These are phyloP conservation scores for Picocystis sp. DNA, from an alignment of 163 green algal genomes.

Conservation along the genomic window DNA sequence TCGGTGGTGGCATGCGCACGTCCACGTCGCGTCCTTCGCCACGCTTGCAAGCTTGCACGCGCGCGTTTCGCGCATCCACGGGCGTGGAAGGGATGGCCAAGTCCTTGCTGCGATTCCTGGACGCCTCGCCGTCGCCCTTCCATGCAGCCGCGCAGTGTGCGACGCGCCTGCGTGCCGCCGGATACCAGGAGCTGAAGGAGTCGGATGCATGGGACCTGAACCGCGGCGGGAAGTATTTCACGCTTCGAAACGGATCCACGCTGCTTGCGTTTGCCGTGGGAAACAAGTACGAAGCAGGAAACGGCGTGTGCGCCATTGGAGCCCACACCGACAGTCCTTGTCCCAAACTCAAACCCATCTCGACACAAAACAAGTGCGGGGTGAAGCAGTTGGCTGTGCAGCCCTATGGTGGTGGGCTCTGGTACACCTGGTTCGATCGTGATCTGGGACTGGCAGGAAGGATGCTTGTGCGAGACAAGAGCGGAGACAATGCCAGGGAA, in stretches of 20 bases:
- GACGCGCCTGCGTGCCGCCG: not conserved
- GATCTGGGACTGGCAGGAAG: constrained; percentile 78
- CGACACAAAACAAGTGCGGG: constrained; percentile 40
- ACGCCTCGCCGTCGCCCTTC: too few relatives aligned
- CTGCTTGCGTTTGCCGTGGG: constrained; percentile 84
- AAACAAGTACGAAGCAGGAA: constrained; percentile 58
- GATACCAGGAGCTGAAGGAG: constrained; percentile 6
- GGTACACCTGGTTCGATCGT: constrained; percentile 94
- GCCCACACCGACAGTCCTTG: constrained; percentile 79
- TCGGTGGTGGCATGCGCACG: too few relatives aligned
- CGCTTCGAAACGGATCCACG: constrained; percentile 78
- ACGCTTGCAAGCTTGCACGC: too few relatives aligned
- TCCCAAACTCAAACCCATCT: constrained; percentile 32
- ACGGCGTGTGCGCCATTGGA: constrained; percentile 80
- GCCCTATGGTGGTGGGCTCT: constrained; percentile 86
- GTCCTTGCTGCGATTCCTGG: too few relatives aligned
- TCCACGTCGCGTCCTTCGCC: too few relatives aligned
- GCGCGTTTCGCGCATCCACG: too few relatives aligned
- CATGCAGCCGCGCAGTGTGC: not conserved
- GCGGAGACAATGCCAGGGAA: too few relatives aligned
- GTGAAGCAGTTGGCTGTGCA: constrained; percentile 66
- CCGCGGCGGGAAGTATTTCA: constrained; percentile 77
- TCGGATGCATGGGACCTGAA: constrained; percentile 14
- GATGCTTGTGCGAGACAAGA: constrained; percentile 34
- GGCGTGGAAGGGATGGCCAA: too few relatives aligned